Evolutionary conservation across 1,284 basidiomycete species (phyloP), one percentile per base, ranked within the genome.

Genomic region (Nidula niveotomentosa): DNA sequence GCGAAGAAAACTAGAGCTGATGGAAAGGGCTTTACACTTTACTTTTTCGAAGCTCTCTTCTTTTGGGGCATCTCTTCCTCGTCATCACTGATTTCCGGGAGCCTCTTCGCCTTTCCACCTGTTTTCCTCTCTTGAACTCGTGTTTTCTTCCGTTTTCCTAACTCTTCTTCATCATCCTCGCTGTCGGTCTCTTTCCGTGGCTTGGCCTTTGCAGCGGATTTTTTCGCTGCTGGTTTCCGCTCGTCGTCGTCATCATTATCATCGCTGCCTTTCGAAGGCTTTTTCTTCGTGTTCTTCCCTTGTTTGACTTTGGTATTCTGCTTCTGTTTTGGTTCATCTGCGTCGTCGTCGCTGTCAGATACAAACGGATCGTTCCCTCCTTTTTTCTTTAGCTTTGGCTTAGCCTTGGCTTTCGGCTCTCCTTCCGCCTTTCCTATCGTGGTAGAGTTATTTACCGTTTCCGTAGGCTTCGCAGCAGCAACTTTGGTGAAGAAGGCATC

Each of bases 401-500:
- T 80, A 36, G 65, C 52, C 63, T 77, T 80, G 37, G 55, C 52
- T 52, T 67, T 70, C 8, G 68, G 43, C 51, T 60, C 43, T 2
- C 50, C 55, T 9, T 49, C 36, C 9, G 49, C 48, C 18, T 36
- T 36, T 54, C 15, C 33, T 52, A 33, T 34, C 6, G 13, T 36
- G 8, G 48, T 33, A 13, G 48, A n/a, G 2, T 12, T 12, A 12
- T 12, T 41, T 54, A 58, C 54, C 44, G 50, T 62, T 13, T 60
- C 56, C n/a, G 35, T 36, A n/a, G 39, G 36, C 43, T 41, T 60
- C 36, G 8, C 12, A 12, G 43, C 18, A 7, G 48, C n/a, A 37
- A 4, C 43, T 50, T 58, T 33, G 8, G 77, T 65, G 60, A 76
- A 86, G 65, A 74, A 87, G 9, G 74, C 78, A 36, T 87, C 83